Base-by-base conservation (phyloP, 2,329 filamentous ascomycete genomes). In the Ceratocystis albifundus region DNA sequence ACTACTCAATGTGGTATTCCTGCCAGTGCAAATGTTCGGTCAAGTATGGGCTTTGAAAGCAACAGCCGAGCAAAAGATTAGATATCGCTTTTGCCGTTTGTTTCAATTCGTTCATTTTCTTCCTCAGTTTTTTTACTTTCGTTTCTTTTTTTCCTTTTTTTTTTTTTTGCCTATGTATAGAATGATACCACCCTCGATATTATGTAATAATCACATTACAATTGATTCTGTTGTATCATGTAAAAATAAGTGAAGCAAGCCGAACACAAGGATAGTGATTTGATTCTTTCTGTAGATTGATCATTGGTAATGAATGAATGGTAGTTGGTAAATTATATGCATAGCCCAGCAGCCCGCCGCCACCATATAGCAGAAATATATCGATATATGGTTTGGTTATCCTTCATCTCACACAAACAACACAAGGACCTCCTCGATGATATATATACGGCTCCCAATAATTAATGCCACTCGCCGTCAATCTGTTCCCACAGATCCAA, bases 401-500 rank as follows among this genome's bases (percentile, higher is more conserved):
- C 36, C 4, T 41, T 15, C 36, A 41, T 3, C 10, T 12, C 36
- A 15, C 36, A 15, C 36, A 41, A 41, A 41, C 36, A 41, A 12
- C 36, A 41, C 36, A 3, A 41, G 10, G 36, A 12, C 3, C 10
- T 41, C 36, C n/a, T n/a, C n/a, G n/a, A n/a, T n/a, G n/a, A 20
- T n/a, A 28, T n/a, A 64, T 46, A 65, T 30, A 15, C 10, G 22
- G 1, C 20, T 65, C 2, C 36, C 73, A 75, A 59, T 73, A 75
- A 59, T 78, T 73, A 75, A 57, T 78, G 79, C 81, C 94, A 96
- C 77, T 96, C 89, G 61, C 77, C 80, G 75, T 96, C 92, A 53
- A 96, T 87, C 72, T 82, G 80, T 79, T 96, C 90, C 79, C 88
- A 97, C 69, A 87, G 79, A 71, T 96, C 90, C 71, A 96, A 82